Evolutionary conservation across 2,329 filamentous ascomycete genomes (phyloP), one percentile per base, ranked within the genome.

Genomic region (Geosmithia morbida): DNA sequence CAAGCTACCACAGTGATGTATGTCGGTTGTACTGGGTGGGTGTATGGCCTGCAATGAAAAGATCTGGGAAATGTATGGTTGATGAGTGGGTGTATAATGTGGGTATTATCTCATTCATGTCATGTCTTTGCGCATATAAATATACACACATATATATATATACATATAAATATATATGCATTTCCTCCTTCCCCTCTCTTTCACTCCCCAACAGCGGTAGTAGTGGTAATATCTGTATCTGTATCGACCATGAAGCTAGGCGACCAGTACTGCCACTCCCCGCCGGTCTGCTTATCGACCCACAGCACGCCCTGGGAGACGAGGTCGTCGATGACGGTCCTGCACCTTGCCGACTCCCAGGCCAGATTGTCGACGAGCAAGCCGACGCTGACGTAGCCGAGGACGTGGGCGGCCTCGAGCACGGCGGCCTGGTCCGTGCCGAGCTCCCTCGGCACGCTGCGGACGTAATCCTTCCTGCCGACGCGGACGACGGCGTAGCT

Each of bases 201-300:
- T 18, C 20, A 18, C 3, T 41, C 33, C 17, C n/a, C 14, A 41
- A 13, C 42, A 10, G 16, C 33, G 39, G 41, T 40, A 16, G 45
- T 30, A 8, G 44, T 41, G 1, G 29, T n/a, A 7, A 45, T 19
- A 18, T 4, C 8, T 5, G 22, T 26, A 19, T 49, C 48, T 3
- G 20, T 45, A 29, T 49, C 69, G 2, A 71, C 61, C 70, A 89
- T 86, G 51, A 85, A 86, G 0, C 82, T 80, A 1, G 86, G 86
- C 50, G 80, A 86, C 92, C 92, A 98, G 57, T 96, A 98, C 64
- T 97, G 89, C 63, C 82, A 88, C 67, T 97, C 90, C 8, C 77
- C 72, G 3, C 33, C 33, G 10, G 68, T 81, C 66, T 96, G 88
- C 54, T 78, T 79, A 64, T 98, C 92, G 6, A 97, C 80, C 92